phyloP scores from a whole-genome alignment of 1,284 basidiomycete species.

The Naganishia sp. region DNA sequence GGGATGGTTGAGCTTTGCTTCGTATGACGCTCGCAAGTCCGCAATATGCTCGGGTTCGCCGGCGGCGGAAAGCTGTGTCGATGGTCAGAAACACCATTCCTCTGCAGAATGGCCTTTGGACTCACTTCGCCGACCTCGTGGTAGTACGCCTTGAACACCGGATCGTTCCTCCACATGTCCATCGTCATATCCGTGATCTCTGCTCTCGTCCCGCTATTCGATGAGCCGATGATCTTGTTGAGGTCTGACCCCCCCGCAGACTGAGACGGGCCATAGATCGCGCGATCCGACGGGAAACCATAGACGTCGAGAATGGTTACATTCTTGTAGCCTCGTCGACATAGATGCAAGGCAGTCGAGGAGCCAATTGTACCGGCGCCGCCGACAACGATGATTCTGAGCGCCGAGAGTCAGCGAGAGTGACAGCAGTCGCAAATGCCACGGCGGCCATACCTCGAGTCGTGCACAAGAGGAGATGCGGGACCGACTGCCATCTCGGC shows the following conservation, averaged over 20 bases:
- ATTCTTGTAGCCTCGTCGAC: slow-evolving; percentile 46
- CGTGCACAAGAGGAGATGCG: slow-evolving; percentile 11
- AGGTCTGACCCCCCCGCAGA: slow-evolving; percentile 47
- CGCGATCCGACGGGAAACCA: slow-evolving; percentile 42
- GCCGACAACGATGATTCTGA: slow-evolving; percentile 46
- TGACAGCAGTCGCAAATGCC: not conserved
- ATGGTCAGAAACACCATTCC: not conserved
- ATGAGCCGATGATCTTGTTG: slow-evolving; percentile 46
- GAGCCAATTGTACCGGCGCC: slow-evolving; percentile 50
- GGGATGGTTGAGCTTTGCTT: slow-evolving; percentile 22
- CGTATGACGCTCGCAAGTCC: slow-evolving; percentile 35
- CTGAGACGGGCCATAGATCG: slow-evolving; percentile 10
- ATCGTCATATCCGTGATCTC: slow-evolving; percentile 35
- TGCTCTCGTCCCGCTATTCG: slow-evolving; percentile 35
- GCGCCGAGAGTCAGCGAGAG: not conserved
- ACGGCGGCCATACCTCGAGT: slow-evolving; percentile 9
- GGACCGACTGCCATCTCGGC: slow-evolving; percentile 20
- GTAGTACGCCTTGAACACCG: slow-evolving; percentile 43
- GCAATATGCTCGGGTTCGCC: slow-evolving; percentile 32
- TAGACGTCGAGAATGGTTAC: slow-evolving; percentile 47
- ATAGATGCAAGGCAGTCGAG: slow-evolving; percentile 50
- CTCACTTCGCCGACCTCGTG: slow-evolving; percentile 47
- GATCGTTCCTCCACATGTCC: slow-evolving; percentile 48
- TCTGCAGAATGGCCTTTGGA: not conserved
- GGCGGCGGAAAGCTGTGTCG: slow-evolving; percentile 10